A percentile compares a stretch with the other conserved stretches of the same genome.
Evolutionary conservation across 2,329 filamentous ascomycete species (phyloP).

Genomic region (Botryotinia calthae): DNA sequence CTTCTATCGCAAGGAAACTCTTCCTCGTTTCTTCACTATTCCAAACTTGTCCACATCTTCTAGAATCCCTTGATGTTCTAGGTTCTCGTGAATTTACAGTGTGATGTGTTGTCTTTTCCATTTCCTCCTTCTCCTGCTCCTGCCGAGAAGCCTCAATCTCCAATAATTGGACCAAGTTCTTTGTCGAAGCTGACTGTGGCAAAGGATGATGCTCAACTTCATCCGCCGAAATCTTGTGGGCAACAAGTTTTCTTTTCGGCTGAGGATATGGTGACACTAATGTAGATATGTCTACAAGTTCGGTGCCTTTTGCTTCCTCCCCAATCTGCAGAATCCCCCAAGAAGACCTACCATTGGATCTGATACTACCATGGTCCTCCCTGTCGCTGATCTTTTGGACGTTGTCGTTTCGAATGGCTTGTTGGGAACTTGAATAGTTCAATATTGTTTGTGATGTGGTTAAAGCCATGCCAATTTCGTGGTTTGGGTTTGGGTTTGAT

Average conservation of each 20-base stretch:
- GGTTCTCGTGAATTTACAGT: not conserved
- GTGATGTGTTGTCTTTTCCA: not conserved
- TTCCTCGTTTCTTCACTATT: not conserved
- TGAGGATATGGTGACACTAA: not conserved
- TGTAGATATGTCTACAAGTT: not conserved
- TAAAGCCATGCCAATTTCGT: not conserved
- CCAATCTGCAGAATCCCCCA: not conserved
- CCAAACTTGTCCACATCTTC: slow-evolving; percentile 8
- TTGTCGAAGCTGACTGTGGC: not conserved
- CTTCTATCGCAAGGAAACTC: not conserved
- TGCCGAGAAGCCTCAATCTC: not conserved
- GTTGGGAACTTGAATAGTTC: not conserved
- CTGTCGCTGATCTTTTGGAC: not conserved
- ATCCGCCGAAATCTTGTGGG: too few relatives aligned
- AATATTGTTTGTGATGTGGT: not conserved
- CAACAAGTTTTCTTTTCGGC: not conserved
- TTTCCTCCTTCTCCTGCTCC: not conserved
- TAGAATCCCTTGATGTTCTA: not conserved
- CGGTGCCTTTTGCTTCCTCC: not conserved
- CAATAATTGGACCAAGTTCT: not conserved
- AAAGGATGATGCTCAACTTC: not conserved
- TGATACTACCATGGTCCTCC: not conserved
- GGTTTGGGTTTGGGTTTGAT: not conserved
- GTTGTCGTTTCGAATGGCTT: not conserved
- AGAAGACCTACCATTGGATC: not conserved